These are phyloP conservation scores for Lichtheimia corymbifera DNA, from an alignment of 371 early-diverging fungal genomes.

Conservation along the genomic window DNA sequence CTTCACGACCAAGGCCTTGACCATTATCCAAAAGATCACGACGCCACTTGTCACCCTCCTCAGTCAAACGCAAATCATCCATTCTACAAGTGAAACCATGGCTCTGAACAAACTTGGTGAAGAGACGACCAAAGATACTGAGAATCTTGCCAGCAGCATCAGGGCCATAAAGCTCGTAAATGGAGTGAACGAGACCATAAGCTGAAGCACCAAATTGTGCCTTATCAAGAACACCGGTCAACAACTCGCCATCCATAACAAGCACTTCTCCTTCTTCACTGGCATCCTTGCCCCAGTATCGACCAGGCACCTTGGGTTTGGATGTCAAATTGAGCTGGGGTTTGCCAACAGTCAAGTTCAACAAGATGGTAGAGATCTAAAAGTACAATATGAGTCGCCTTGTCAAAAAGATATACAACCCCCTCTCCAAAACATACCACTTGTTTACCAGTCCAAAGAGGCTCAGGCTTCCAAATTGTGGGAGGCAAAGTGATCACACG, in stretches of 20 bases:
- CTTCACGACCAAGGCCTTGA: constrained; percentile 65
- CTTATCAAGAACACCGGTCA: constrained; percentile 98
- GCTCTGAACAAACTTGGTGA: constrained; percentile 91
- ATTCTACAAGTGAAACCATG: constrained; percentile 98
- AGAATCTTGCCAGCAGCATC: constrained; percentile 91
- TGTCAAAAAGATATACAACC: background rate
- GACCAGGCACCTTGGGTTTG: constrained; percentile 86
- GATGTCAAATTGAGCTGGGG: constrained; percentile 85
- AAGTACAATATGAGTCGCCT: background rate
- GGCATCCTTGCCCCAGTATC: constrained; percentile 82
- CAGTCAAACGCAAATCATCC: constrained; percentile 96
- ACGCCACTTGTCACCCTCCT: constrained; percentile 79
- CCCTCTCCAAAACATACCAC: constrained; percentile 45
- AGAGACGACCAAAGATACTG: constrained; percentile 92
- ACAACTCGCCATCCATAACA: constrained; percentile 84
- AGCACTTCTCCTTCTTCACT: constrained; percentile 84
- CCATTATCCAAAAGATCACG: constrained; percentile 64
- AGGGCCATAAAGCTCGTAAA: constrained; percentile 97
- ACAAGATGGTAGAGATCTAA: constrained; percentile 78
- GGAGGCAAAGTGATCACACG: constrained; percentile 82
- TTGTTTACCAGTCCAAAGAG: constrained; percentile 99
- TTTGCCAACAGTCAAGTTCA: constrained; percentile 82
- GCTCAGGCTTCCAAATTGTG: constrained; percentile 84
- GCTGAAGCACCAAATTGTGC: constrained; percentile 95
- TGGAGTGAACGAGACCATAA: constrained; percentile 95